phyloP scores from a whole-genome alignment of 2,329 filamentous ascomycete species.

The Elsinoe arachidis region DNA sequence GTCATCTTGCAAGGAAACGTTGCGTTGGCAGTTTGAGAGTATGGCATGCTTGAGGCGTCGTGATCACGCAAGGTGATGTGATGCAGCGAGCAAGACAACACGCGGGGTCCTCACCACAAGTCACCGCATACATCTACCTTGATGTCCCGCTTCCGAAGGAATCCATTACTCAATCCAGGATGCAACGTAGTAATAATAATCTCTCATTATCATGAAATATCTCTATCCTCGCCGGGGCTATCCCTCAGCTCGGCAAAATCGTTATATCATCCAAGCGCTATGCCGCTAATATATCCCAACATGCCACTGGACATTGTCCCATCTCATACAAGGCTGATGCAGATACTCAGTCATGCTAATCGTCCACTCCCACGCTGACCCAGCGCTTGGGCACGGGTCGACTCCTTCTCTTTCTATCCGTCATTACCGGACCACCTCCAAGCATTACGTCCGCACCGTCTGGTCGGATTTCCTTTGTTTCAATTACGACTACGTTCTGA shows the following conservation, averaged over 20 bases:
- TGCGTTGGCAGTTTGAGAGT: background rate
- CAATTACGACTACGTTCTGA: conserved; percentile 23
- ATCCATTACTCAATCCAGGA: no score
- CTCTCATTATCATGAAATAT: background rate
- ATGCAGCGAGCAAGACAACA: background rate
- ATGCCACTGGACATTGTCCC: background rate
- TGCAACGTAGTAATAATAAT: background rate
- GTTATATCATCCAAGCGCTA: conserved; percentile 1
- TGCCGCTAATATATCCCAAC: background rate
- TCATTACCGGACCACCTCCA: background rate
- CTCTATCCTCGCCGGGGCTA: background rate
- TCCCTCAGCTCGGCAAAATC: background rate
- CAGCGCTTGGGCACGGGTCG: conserved; percentile 22
- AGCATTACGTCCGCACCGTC: background rate
- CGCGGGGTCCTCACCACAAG: background rate
- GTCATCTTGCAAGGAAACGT: no score
- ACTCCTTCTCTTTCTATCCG: background rate
- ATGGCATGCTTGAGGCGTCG: background rate
- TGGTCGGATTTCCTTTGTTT: conserved; percentile 17
- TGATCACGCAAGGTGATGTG: background rate
- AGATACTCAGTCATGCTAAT: background rate
- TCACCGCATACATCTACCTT: background rate
- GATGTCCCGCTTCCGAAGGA: background rate
- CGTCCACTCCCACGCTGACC: conserved; percentile 23
- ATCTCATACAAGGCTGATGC: background rate